These are phyloP conservation scores for Mucor saturninus DNA, from an alignment of 371 early-diverging fungal species.

Conservation along the genomic window DNA sequence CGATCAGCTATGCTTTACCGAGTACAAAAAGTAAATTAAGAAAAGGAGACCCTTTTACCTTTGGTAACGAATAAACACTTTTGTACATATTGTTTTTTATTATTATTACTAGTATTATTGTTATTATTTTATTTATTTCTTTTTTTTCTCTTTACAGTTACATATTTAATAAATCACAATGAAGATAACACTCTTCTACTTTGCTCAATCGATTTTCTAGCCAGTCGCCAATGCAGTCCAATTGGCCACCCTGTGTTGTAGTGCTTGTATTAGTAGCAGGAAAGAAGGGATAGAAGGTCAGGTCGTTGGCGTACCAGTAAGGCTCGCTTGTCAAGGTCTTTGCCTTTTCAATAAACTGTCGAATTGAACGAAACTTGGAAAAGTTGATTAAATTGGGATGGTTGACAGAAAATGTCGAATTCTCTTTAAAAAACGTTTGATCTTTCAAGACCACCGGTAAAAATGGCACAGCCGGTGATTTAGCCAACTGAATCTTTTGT, in stretches of 20 bases:
- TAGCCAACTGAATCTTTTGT: slow-evolving; percentile 34
- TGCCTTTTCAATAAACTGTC: slow-evolving; percentile 28
- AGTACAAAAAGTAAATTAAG: slow-evolving; percentile 22
- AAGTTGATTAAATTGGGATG: slow-evolving; percentile 35
- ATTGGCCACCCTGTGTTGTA: background rate
- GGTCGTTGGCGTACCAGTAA: slow-evolving; percentile 37
- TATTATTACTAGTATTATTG: background rate
- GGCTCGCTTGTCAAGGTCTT: slow-evolving; percentile 25
- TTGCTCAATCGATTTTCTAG: slow-evolving; percentile 16
- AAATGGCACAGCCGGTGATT: slow-evolving; percentile 42
- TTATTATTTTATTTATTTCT: background rate
- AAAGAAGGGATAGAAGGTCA: slow-evolving; percentile 32
- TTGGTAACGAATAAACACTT: slow-evolving; percentile 17
- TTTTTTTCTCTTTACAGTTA: background rate
- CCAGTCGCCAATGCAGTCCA: slow-evolving; percentile 20
- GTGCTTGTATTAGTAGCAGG: slow-evolving; percentile 8
- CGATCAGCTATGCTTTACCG: slow-evolving; percentile 24
- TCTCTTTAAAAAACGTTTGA: slow-evolving; percentile 48
- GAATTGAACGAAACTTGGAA: slow-evolving; percentile 32
- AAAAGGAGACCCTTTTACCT: slow-evolving; percentile 30
- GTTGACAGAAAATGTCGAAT: slow-evolving; percentile 25
- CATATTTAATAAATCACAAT: slow-evolving; percentile 24
- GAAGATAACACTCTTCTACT: slow-evolving; percentile 18
- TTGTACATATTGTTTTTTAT: background rate
- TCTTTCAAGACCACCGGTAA: slow-evolving; percentile 55